These are phyloP conservation scores for Chytriomyces sp. DNA, from an alignment of 192 early-diverging fungal species.

Conservation along the genomic window DNA sequence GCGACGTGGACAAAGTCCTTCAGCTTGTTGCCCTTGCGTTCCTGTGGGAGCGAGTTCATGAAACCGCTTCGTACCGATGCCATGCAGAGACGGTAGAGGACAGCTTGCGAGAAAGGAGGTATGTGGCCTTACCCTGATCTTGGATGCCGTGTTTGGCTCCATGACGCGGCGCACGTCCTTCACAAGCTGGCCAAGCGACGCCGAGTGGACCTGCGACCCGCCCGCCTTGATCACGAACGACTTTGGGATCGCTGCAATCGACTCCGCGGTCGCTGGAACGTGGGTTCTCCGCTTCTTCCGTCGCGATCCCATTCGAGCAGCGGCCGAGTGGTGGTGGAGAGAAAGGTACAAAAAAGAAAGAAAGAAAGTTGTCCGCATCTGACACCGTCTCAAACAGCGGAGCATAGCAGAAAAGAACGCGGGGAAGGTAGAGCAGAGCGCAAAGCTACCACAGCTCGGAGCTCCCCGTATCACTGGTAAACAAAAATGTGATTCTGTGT, in stretches of 20 bases:
- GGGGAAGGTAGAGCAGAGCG: no score
- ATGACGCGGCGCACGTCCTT: conserved; percentile 82
- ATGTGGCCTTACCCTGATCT: conserved; percentile 57
- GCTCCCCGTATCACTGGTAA: no score
- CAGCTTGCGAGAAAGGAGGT: not conserved
- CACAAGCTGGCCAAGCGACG: conserved; percentile 76
- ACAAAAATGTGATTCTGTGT: no score
- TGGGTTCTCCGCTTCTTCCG: conserved; percentile 60
- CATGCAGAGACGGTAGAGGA: no score
- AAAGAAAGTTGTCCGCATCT: not conserved
- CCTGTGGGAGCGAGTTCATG: conserved; percentile 42
- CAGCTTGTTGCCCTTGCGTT: conserved; percentile 88
- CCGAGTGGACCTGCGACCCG: conserved; percentile 42
- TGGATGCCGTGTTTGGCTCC: conserved; percentile 93
- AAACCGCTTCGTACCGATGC: not conserved
- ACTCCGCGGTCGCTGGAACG: conserved; percentile 42
- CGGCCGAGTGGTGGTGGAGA: not conserved
- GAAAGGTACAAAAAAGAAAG: conserved; percentile 16
- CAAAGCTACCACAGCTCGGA: no score
- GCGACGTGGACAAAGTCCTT: conserved; percentile 91
- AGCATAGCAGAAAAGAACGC: no score
- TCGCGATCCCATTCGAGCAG: conserved; percentile 15
- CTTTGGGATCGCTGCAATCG: conserved; percentile 60
- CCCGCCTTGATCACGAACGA: conserved; percentile 95
- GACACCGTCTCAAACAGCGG: no score